Percentiles rank a stretch among this genome's conserved stretches.
These are phyloP conservation scores for Saksenaea oblongispora DNA, from an alignment of 371 early-diverging fungal species.

Conservation along the genomic window DNA sequence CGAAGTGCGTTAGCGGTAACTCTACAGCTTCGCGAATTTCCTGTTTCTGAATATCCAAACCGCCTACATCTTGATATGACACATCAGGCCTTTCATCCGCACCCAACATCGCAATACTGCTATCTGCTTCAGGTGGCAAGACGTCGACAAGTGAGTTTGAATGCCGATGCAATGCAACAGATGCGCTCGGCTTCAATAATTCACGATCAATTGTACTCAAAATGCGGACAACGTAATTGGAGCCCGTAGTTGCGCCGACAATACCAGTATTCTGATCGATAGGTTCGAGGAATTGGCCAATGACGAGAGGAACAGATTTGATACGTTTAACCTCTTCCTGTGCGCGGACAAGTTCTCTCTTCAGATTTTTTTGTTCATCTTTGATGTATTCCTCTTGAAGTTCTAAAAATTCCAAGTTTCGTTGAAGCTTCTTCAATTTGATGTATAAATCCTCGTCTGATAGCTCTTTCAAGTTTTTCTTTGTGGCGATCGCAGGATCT, in stretches of 20 bases:
- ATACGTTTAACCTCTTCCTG: conserved; percentile 99
- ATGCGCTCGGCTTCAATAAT: conserved; percentile 96
- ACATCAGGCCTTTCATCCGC: conserved; percentile 98
- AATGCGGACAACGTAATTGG: conserved; percentile 96
- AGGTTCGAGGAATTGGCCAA: conserved; percentile 99
- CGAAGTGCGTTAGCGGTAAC: conserved; percentile 99
- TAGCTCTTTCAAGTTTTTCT: conserved; percentile 49
- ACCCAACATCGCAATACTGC: conserved; percentile 94
- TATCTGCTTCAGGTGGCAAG: conserved; percentile 97
- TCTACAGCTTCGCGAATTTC: conserved; percentile 99
- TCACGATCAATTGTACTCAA: conserved; percentile 98
- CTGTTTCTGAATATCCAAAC: conserved; percentile 99
- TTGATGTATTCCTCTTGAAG: conserved; percentile 99
- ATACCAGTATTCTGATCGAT: conserved; percentile 99
- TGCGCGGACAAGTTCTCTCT: conserved; percentile 93
- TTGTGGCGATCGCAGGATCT: conserved; percentile 23
- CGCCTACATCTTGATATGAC: conserved; percentile 98
- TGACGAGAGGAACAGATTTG: conserved; percentile 98
- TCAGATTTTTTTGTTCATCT: conserved; percentile 98
- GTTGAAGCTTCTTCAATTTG: conserved; percentile 91
- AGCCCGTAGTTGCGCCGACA: conserved; percentile 96
- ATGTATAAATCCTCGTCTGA: conserved; percentile 89
- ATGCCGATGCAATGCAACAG: conserved; percentile 98
- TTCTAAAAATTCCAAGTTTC: conserved; percentile 94
- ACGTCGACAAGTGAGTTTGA: conserved; percentile 98